phyloP scores from a whole-genome alignment of 495 filamentous ascomycete species.

The Friedmanniomyces endolithicus region DNA sequence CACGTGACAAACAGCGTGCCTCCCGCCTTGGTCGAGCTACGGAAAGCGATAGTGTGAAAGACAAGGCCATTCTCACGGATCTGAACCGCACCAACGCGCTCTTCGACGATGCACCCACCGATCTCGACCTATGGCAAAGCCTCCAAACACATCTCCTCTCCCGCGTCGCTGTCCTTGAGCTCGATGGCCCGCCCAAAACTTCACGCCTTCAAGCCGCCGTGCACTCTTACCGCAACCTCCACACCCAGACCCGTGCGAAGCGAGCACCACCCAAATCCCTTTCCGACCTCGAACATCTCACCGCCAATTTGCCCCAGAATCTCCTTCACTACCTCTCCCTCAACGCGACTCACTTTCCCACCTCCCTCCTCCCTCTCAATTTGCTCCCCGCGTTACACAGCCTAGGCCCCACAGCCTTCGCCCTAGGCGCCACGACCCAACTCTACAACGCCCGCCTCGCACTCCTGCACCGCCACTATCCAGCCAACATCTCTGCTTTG shows the following conservation, averaged over 20 bases:
- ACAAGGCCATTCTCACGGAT: slow-evolving; percentile 9
- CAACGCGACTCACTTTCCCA: slow-evolving; percentile 47
- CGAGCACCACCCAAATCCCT: slow-evolving; percentile 1
- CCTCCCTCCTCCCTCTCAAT: slow-evolving; percentile 47
- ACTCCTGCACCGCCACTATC: slow-evolving; percentile 49
- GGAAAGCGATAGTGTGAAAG: background rate
- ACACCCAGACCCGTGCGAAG: background rate
- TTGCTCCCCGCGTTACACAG: slow-evolving; percentile 59
- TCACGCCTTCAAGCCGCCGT: slow-evolving; percentile 14
- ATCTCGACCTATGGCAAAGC: slow-evolving; percentile 58
- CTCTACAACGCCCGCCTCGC: slow-evolving; percentile 64
- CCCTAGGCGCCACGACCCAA: slow-evolving; percentile 57
- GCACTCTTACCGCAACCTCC: too few species aligned
- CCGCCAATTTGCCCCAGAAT: slow-evolving; percentile 52
- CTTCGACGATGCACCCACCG: slow-evolving; percentile 42
- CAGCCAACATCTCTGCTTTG: slow-evolving; percentile 46
- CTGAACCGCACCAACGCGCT: slow-evolving; percentile 32
- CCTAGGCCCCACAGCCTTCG: slow-evolving; percentile 55
- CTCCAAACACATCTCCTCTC: slow-evolving; percentile 50
- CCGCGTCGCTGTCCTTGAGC: slow-evolving; percentile 16
- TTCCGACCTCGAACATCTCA: slow-evolving; percentile 41
- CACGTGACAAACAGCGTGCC: background rate
- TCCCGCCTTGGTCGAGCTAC: background rate
- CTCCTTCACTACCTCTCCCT: slow-evolving; percentile 52
- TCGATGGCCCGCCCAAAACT: slow-evolving; percentile 17